These are phyloP conservation scores for Aspergillus ochraceus DNA, from an alignment of 2,329 filamentous ascomycete species.

Conservation along the genomic window DNA sequence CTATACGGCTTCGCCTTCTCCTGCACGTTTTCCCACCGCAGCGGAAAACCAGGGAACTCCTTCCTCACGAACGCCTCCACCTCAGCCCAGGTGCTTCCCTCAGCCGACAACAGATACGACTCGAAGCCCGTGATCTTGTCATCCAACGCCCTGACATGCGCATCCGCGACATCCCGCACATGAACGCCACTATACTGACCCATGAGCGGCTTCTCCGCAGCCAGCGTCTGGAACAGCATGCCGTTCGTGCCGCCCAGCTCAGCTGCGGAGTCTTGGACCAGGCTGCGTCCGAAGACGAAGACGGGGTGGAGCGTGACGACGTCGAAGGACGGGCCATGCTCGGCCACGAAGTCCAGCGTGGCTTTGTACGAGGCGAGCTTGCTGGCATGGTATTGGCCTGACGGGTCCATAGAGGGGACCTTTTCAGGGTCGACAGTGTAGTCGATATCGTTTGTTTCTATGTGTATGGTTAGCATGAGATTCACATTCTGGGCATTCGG, in stretches of 20 bases:
- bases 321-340: conserved; percentile 6
- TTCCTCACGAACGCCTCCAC: conserved; percentile 7
- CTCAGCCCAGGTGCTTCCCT: conserved; percentile 13
- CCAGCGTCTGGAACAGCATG: conserved; percentile 7
- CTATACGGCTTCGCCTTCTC: conserved; percentile 8
- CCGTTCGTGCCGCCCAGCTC: conserved; percentile 11
- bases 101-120: conserved; percentile 13
- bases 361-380: conserved; percentile 20
- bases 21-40: background rate
- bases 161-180: conserved; percentile 22
- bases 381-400: conserved; percentile 15
- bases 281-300: conserved; percentile 19
- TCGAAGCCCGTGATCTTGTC: conserved; percentile 5
- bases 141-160: conserved; percentile 18
- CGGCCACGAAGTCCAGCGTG: conserved; percentile 14
- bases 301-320: conserved; percentile 20
- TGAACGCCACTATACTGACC: conserved; percentile 15
- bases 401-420: conserved; percentile 5
- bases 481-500: too few species aligned
- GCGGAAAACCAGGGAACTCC: conserved; percentile 8
- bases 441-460: background rate
- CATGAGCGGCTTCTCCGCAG: conserved; percentile 5
- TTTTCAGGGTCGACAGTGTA: conserved; percentile 11
- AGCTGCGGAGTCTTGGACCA: conserved; percentile 9
- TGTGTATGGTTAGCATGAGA: too few species aligned